Evolutionary conservation across 164 flowering plant species (phyloP).

Genomic region (Macadamia integrifolia): DNA sequence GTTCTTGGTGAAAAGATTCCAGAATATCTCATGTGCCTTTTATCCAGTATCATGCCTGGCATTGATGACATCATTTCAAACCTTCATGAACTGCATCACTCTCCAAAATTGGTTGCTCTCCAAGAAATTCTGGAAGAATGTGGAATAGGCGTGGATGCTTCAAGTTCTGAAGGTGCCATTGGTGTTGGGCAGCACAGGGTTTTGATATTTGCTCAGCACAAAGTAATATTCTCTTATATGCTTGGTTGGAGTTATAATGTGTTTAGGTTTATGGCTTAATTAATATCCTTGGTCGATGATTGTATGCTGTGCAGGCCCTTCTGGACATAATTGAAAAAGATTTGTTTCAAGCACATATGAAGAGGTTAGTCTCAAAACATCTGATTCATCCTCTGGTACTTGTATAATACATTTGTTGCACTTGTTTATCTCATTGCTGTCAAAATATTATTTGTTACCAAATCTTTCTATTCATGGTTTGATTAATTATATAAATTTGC

Average conservation of each 20-base stretch:
- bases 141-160: constrained; percentile 85
- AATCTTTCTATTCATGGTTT: too few species aligned
- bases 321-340: constrained; percentile 95
- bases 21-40: constrained; percentile 32
- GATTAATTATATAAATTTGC: too few species aligned
- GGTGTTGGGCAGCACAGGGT: constrained; percentile 91
- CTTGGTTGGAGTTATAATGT: background rate
- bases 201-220: constrained; percentile 94
- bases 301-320: constrained; percentile 53
- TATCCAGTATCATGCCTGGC: constrained; percentile 58
- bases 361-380: constrained; percentile 39
- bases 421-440: too few species aligned
- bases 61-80: constrained; percentile 49
- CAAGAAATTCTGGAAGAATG: constrained; percentile 97
- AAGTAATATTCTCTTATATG: constrained; percentile 31
- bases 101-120: constrained; percentile 95
- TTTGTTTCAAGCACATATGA: constrained; percentile 83
- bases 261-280: background rate
- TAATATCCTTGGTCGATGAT: constrained; percentile 5
- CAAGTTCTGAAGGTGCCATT: constrained; percentile 54
- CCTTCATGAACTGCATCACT: constrained; percentile 79
- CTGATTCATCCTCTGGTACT: background rate
- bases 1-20: constrained; percentile 69
- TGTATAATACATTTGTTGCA: background rate
- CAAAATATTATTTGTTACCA: too few species aligned